Conservation (phyloP, 352 stramenopile species). For the Phytophthora idaei region DNA sequence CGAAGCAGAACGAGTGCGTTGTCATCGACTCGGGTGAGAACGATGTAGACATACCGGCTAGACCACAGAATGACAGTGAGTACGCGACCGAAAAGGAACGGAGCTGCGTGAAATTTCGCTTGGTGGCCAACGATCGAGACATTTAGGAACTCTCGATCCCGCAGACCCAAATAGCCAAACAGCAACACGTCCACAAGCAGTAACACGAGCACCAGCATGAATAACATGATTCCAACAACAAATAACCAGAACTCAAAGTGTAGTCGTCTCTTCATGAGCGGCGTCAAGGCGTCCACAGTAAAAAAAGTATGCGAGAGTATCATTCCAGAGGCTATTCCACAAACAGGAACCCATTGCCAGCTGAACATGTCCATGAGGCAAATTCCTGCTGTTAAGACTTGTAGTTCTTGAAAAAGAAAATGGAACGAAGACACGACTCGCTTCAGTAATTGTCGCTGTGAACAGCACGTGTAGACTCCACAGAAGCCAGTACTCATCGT, state of each 20-base stretch:
- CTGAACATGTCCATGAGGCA: constrained; percentile 11
- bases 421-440: constrained; percentile 14
- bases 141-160: too few relatives aligned
- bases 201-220: not conserved
- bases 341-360: constrained; percentile 10
- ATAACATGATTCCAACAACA: not conserved
- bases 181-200: not conserved
- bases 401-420: not conserved
- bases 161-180: too few relatives aligned
- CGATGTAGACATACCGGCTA: not conserved
- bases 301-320: not conserved
- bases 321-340: not conserved
- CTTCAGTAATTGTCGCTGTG: constrained; percentile 9
- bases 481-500: not conserved
- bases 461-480: not conserved
- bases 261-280: constrained; percentile 17
- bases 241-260: constrained; percentile 14
- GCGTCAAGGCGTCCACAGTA: constrained; percentile 18
- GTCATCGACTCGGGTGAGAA: not conserved
- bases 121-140: too few relatives aligned
- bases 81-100: not conserved
- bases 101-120: too few relatives aligned
- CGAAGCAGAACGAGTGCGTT: not conserved
- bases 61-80: not conserved
- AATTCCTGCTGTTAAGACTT: not conserved